Conservation (phyloP, 345 rosid genomes). For the Salix brachista region DNA sequence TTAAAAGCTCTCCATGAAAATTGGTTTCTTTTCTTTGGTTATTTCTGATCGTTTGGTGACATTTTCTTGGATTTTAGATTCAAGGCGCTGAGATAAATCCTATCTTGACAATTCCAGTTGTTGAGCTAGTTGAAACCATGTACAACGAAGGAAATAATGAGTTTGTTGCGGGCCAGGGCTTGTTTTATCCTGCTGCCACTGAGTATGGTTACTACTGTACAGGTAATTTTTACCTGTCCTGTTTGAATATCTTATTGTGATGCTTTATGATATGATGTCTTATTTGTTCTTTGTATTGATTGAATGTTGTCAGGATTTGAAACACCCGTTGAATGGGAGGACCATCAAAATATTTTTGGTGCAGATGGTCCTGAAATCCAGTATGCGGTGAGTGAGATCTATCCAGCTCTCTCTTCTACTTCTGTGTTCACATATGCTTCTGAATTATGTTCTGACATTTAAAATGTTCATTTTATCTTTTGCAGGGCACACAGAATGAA, state of each 20-base stretch:
- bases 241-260: not conserved
- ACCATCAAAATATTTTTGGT: slow-evolving; percentile 71
- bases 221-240: slow-evolving; percentile 39
- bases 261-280: not conserved
- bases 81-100: slow-evolving; percentile 43
- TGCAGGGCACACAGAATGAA: slow-evolving; percentile 82
- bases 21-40: not conserved
- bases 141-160: slow-evolving; percentile 78
- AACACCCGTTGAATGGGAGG: slow-evolving; percentile 90
- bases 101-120: slow-evolving; percentile 29
- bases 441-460: slow-evolving; percentile 5
- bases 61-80: slow-evolving; percentile 25
- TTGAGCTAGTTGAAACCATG: slow-evolving; percentile 60
- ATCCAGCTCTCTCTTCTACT: not conserved
- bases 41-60: not conserved
- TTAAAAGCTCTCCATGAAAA: not conserved
- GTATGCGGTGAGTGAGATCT: slow-evolving; percentile 45
- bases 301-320: slow-evolving; percentile 56
- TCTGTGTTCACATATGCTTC: not conserved
- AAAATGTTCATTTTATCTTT: slow-evolving; percentile 11
- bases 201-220: slow-evolving; percentile 87
- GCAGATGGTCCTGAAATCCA: slow-evolving; percentile 80
- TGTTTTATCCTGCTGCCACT: slow-evolving; percentile 69
- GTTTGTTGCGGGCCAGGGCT: slow-evolving; percentile 63
- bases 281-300: slow-evolving; percentile 5